Base-by-base conservation (phyloP, 371 early-diverging fungal species). In the Actinomortierella wolfii region DNA sequence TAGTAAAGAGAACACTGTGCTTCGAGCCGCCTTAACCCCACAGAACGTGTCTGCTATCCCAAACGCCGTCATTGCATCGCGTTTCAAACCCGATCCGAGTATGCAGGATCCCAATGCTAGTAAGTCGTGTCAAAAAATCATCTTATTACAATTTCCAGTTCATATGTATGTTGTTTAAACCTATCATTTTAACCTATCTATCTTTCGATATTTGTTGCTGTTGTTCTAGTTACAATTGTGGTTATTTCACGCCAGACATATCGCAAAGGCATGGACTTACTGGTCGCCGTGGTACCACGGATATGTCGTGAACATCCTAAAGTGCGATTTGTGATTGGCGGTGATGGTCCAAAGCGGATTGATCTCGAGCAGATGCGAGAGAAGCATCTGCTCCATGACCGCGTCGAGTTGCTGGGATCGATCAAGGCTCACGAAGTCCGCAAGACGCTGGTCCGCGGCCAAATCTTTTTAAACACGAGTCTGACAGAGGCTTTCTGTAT, bases 401-500 rank as follows among this genome's bases (percentile, higher is more conserved):
- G 96, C 25, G 98, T 99, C 0, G 87, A 87, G 61, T 77, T 99
- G 28, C 63, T 99, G n/a, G 99, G 98, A 1, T 84, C 90, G 0
- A 86, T 99, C 40, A 81, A 87, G 50, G 94, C 96, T 55, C 86
- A 89, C 40, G 81, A 96, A 61, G 94, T 99, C 3, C 86, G 95
- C 13, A 83, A 91, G 86, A 83, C 82, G 11, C 77, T 99, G 29
- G 89, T 95, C n/a, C 91, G 92, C 56, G 97, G 98, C 23, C 90
- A 98, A 60, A 96, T 99, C 9, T 99, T 99, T 67, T 80, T 99
- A 40, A 99, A 99, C 74, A 98, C 99, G 15, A 97, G 97, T 47
- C 82, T 99, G 68, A 99, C 99, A 1, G 99, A 99, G 65, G 98
- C 99, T 2, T 99, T 99, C 73, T 99, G 99, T 77, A 99, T 99